Evolutionary conservation across 1,284 basidiomycete genomes (phyloP).

Genomic region (Trichosporon faecale): DNA sequence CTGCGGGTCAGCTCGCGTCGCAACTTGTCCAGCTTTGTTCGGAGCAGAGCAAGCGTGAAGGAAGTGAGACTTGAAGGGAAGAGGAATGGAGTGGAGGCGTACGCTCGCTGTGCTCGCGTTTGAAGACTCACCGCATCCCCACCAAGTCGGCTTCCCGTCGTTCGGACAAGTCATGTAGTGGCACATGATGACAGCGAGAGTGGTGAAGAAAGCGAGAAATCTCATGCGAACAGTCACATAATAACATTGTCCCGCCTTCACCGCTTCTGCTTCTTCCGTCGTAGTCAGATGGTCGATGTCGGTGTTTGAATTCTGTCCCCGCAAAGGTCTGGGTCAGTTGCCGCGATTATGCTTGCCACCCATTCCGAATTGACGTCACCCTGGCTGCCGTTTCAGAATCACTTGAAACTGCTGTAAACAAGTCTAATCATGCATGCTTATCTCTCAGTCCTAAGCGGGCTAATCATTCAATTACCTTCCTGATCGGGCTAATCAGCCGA

Average conservation of each 20-base stretch:
- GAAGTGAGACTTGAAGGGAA: background rate
- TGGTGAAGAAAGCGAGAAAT: background rate
- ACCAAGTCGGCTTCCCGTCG: constrained; percentile 51
- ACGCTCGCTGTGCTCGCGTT: too few species aligned
- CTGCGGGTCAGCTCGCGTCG: constrained; percentile 22
- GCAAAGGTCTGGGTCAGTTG: background rate
- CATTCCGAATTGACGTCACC: constrained; percentile 1
- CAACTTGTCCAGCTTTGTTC: too few species aligned
- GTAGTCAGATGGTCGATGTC: background rate
- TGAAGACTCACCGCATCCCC: constrained; percentile 51
- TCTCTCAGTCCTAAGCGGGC: background rate
- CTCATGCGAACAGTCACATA: background rate
- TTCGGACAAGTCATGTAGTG: constrained; percentile 48
- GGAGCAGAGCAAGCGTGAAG: too few species aligned
- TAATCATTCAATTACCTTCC: background rate
- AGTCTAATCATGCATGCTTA: background rate
- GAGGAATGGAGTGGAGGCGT: background rate
- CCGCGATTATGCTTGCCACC: background rate
- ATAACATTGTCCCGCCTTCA: background rate
- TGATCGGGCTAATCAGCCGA: background rate
- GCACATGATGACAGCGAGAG: constrained; percentile 40
- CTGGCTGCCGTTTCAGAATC: background rate
- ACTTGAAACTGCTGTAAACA: background rate
- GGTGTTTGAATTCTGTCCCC: constrained; percentile 1
- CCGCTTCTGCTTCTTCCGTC: background rate